phyloP scores from a whole-genome alignment of 106 monocot genomes.

The Dendrobium chrysotoxum region DNA sequence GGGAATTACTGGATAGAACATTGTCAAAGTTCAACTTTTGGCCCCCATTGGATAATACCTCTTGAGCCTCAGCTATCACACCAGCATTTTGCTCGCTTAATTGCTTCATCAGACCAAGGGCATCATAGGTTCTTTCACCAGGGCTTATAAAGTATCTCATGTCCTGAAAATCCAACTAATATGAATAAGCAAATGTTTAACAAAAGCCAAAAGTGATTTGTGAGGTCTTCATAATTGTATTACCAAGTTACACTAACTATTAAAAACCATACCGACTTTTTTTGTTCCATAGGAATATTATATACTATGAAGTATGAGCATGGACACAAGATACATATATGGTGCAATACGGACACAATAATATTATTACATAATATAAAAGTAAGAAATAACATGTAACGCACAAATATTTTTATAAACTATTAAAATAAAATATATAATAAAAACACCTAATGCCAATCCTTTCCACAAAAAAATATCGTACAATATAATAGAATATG shows the following conservation, averaged over 20 bases:
- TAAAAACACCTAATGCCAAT: not conserved
- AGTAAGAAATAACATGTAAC: too few species aligned
- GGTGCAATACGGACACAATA: not conserved
- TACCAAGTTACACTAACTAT: not conserved
- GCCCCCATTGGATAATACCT: conserved; percentile 21
- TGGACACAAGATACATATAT: not conserved
- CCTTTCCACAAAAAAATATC: not conserved
- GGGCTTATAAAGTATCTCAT: conserved; percentile 37
- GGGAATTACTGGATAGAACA: conserved; percentile 1
- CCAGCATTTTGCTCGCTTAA: conserved; percentile 35
- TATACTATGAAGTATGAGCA: too few species aligned
- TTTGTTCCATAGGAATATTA: not conserved
- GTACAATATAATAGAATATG: too few species aligned
- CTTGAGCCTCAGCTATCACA: conserved; percentile 30
- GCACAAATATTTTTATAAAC: not conserved
- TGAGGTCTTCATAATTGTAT: not conserved
- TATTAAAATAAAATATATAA: not conserved
- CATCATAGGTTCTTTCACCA: conserved; percentile 34
- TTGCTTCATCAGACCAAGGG: conserved; percentile 34
- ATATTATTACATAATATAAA: not conserved
- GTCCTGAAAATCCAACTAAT: conserved; percentile 15
- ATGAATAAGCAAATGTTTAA: not conserved
- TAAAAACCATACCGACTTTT: not conserved
- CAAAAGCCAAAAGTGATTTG: not conserved
- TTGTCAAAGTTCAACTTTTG: conserved; percentile 8